phyloP scores from a whole-genome alignment of 78 protist genomes.

The Dictyostelium firmibasis region DNA sequence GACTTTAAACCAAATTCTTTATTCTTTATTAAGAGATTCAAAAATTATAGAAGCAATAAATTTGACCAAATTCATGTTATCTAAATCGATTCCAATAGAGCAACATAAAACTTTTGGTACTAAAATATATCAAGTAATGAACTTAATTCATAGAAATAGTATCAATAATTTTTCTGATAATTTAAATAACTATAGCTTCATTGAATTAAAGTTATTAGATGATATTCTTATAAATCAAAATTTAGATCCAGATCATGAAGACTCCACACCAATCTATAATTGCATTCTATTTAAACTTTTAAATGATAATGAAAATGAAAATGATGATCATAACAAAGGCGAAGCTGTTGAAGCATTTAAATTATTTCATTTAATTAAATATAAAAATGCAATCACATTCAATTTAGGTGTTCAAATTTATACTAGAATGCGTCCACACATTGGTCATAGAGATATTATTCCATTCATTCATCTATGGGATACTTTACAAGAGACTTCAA shows the following conservation, averaged over 20 bases:
- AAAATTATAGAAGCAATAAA: not conserved
- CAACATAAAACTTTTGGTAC: not conserved
- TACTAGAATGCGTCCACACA: not conserved
- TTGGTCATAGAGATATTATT: not conserved
- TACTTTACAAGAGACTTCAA: not conserved
- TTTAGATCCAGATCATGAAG: not conserved
- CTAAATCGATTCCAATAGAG: not conserved
- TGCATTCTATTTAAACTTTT: not conserved
- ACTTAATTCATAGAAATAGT: not conserved
- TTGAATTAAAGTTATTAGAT: not conserved
- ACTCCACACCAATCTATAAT: not conserved
- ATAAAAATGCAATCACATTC: not conserved
- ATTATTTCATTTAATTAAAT: not conserved
- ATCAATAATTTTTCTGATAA: not conserved
- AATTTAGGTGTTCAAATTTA: not conserved
- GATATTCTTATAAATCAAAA: not conserved
- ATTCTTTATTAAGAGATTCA: not conserved
- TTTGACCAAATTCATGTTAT: not conserved
- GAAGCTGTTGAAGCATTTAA: not conserved
- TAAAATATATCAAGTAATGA: not conserved
- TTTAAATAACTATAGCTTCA: too few relatives aligned
- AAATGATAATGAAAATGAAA: not conserved
- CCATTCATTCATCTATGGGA: not conserved
- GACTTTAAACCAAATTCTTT: not conserved
- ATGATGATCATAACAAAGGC: not conserved